These are phyloP conservation scores for Zasmidium angulare DNA, from an alignment of 2,329 filamentous ascomycete species.

Conservation along the genomic window DNA sequence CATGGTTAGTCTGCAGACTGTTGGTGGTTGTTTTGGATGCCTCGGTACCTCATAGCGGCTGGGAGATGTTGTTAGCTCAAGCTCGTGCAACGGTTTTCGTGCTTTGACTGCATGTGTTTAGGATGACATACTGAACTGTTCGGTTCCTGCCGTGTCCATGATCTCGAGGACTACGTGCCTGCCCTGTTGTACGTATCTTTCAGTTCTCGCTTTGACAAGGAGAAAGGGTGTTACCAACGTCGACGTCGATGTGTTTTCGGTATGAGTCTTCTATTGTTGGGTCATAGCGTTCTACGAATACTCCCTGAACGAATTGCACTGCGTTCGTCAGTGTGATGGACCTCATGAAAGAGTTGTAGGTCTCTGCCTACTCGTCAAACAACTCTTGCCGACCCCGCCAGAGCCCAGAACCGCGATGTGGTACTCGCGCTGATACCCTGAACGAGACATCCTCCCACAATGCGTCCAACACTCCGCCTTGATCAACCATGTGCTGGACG, in stretches of 20 bases:
- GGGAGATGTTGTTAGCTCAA: slow-evolving; percentile 11
- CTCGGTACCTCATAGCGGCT: slow-evolving; percentile 27
- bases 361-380: slow-evolving; percentile 69
- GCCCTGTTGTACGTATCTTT: slow-evolving; percentile 56
- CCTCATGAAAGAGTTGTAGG: slow-evolving; percentile 1
- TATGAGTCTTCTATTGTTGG: slow-evolving; percentile 64
- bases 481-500: neutral
- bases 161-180: slow-evolving; percentile 89
- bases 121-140: slow-evolving; percentile 83
- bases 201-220: neutral
- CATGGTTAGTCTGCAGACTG: no score
- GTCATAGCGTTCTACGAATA: slow-evolving; percentile 80
- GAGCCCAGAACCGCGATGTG: slow-evolving; percentile 80
- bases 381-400: slow-evolving; percentile 89
- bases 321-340: slow-evolving; percentile 16
- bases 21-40: neutral
- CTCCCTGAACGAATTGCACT: slow-evolving; percentile 92
- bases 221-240: slow-evolving; percentile 53
- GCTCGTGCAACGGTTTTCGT: neutral
- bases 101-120: no score
- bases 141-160: slow-evolving; percentile 85
- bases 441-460: slow-evolving; percentile 31
- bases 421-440: slow-evolving; percentile 57
- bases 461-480: neutral
- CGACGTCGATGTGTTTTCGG: slow-evolving; percentile 66